phyloP scores from a whole-genome alignment of 257 asterid species.

The Nemophila menziesii region DNA sequence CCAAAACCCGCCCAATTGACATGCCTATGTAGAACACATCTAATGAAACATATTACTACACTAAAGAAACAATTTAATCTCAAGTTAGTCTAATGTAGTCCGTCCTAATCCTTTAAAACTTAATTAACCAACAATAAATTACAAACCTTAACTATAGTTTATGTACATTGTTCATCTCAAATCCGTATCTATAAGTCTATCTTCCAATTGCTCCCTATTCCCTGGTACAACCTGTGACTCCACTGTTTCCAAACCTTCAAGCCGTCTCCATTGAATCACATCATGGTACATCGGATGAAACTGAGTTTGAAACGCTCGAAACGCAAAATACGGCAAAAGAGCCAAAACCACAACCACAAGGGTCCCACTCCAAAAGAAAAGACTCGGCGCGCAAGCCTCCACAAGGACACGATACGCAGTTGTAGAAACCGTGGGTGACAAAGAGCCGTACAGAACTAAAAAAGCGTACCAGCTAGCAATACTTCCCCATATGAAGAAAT shows the following conservation, averaged over 20 bases:
- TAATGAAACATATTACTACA: too few species aligned
- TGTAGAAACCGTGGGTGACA: constrained; percentile 46
- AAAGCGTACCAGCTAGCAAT: constrained; percentile 65
- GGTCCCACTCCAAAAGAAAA: constrained; percentile 60
- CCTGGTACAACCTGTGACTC: constrained; percentile 7
- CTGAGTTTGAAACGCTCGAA: constrained; percentile 54
- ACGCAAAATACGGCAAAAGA: constrained; percentile 50
- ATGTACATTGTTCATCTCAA: background rate
- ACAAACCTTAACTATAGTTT: background rate
- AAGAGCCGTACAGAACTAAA: constrained; percentile 49
- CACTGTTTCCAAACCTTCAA: constrained; percentile 20
- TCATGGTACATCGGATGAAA: constrained; percentile 80
- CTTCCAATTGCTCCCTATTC: constrained; percentile 10
- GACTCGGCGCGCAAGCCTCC: constrained; percentile 83
- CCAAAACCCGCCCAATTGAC: too few species aligned
- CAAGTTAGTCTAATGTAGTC: too few species aligned
- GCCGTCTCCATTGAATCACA: constrained; percentile 30
- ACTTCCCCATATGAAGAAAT: constrained; percentile 92
- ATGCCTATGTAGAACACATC: too few species aligned
- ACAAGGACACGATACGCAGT: constrained; percentile 56
- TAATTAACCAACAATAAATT: too few species aligned
- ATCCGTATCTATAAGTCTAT: constrained; percentile 14
- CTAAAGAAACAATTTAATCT: too few species aligned
- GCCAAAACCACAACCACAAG: constrained; percentile 45
- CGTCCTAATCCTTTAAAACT: too few species aligned